These are phyloP conservation scores for Tolypocladium capitatum DNA, from an alignment of 2,329 filamentous ascomycete genomes.

Conservation along the genomic window DNA sequence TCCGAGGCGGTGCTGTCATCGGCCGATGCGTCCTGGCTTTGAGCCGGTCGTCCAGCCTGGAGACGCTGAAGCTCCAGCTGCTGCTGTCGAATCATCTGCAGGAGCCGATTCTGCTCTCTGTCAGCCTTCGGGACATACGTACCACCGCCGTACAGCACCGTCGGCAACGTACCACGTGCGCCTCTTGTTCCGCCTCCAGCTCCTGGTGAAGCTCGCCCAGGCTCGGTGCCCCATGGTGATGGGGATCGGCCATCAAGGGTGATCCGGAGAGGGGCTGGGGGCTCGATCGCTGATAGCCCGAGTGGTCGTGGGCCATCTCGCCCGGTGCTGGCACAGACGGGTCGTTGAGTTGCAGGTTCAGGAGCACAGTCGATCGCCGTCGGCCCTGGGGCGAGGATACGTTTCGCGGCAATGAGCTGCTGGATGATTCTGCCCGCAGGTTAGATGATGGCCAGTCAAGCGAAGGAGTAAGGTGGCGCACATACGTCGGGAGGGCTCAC, in stretches of 20 bases:
- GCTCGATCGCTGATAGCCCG: constrained; percentile 19
- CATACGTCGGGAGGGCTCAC: constrained; percentile 46
- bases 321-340: constrained; percentile 53
- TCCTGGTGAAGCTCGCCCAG: constrained; percentile 68
- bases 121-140: constrained; percentile 4
- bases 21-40: constrained; percentile 24
- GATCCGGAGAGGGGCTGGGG: constrained; percentile 35
- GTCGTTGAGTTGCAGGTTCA: constrained; percentile 64
- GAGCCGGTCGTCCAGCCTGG: constrained; percentile 29
- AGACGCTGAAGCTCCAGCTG: constrained; percentile 56
- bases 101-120: constrained; percentile 49
- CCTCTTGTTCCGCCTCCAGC: constrained; percentile 66
- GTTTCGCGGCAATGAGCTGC: constrained; percentile 32
- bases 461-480: constrained; percentile 5
- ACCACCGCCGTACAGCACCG: too few species aligned
- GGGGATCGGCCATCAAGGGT: constrained; percentile 37
- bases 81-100: constrained; percentile 64
- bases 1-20: constrained; percentile 34
- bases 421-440: constrained; percentile 31
- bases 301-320: constrained; percentile 45
- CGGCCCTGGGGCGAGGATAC: constrained; percentile 37
- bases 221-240: constrained; percentile 55
- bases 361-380: constrained; percentile 54
- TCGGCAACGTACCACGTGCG: constrained; percentile 49
- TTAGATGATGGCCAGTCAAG: constrained; percentile 3